These are phyloP conservation scores for Aspergillus sergii DNA, from an alignment of 2,329 filamentous ascomycete genomes.

Conservation along the genomic window DNA sequence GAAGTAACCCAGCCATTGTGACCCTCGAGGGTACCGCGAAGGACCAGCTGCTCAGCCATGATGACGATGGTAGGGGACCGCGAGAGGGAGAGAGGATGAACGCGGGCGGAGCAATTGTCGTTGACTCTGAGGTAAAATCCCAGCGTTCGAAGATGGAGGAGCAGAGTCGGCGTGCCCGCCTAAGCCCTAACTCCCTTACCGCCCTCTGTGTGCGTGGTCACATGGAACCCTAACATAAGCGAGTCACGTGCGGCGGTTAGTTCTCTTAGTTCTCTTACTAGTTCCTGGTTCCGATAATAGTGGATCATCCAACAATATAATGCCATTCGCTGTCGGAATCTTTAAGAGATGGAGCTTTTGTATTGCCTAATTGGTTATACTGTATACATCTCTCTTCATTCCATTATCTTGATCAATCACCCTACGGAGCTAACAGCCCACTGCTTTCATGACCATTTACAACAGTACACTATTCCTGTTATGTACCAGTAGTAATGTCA, in stretches of 20 bases:
- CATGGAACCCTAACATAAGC: conserved; percentile 27
- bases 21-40: conserved; percentile 97
- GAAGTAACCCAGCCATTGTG: conserved; percentile 99
- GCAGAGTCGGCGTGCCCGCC: conserved; percentile 31
- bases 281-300: background rate
- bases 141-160: conserved; percentile 38
- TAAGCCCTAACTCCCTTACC: conserved; percentile 41
- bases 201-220: conserved; percentile 31
- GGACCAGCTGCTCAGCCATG: conserved; percentile 93
- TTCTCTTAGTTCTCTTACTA: background rate
- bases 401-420: no score
- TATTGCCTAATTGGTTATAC: background rate
- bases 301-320: background rate
- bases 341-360: background rate
- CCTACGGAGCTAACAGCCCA: no score
- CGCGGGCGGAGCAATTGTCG: conserved; percentile 45
- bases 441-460: no score
- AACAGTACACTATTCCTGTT: no score
- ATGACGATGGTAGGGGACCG: conserved; percentile 44
- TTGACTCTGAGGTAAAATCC: conserved; percentile 45
- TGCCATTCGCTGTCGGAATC: background rate
- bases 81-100: conserved; percentile 39
- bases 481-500: no score
- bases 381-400: background rate
- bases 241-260: conserved; percentile 17